phyloP scores from a whole-genome alignment of 202 grass and related monocot species.

The Musa balbisiana region DNA sequence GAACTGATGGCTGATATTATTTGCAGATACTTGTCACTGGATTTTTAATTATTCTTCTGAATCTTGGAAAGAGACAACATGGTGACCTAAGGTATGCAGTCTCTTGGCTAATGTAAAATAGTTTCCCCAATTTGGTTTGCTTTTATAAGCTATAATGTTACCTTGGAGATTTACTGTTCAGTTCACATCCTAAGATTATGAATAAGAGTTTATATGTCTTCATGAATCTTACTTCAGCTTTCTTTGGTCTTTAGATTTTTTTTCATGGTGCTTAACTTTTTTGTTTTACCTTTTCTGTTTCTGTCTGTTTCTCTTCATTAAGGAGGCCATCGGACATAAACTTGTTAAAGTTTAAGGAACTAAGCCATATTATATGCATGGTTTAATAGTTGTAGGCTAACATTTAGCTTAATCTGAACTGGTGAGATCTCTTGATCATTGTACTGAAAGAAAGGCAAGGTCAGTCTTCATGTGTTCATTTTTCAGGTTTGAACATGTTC shows the following conservation, averaged over 20 bases:
- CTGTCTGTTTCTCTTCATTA: no score
- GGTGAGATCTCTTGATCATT: no score
- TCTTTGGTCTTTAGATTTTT: not conserved
- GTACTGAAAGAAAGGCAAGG: no score
- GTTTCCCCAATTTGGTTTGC: not conserved
- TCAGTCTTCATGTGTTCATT: no score
- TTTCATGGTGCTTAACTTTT: no score
- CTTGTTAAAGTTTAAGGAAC: no score
- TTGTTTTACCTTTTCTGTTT: no score
- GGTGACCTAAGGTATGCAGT: conserved; percentile 69
- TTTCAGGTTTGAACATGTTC: no score
- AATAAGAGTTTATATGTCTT: not conserved
- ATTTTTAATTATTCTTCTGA: conserved; percentile 82
- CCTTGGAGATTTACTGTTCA: not conserved
- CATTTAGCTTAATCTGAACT: no score
- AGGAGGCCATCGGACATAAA: no score
- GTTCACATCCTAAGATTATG: not conserved
- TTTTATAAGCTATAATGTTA: not conserved
- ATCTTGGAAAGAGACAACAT: conserved; percentile 75
- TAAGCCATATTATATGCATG: no score
- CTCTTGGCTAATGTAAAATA: conserved; percentile 4
- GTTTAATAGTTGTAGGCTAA: no score
- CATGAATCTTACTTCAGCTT: not conserved
- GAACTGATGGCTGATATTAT: conserved; percentile 13
- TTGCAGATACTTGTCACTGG: conserved; percentile 76